Percentiles rank a stretch among this genome's conserved stretches.
Conservation (phyloP, 2,329 filamentous ascomycete species). For the Rhexocercosporidium sp. region DNA sequence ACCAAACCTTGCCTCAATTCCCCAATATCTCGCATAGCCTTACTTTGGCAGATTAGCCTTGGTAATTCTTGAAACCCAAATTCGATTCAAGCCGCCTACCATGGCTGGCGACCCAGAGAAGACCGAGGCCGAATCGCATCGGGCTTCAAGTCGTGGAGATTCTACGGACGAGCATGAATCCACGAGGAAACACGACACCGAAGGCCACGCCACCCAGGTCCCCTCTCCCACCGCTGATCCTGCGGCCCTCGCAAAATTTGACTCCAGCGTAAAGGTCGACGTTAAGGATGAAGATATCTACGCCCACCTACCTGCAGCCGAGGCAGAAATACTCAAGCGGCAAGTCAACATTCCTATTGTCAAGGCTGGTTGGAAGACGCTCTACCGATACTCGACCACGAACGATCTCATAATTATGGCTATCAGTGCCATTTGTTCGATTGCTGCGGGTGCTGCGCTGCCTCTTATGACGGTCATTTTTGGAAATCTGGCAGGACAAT, state of each 20-base stretch:
- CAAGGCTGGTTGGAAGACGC: constrained; percentile 67
- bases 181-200: constrained; percentile 32
- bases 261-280: constrained; percentile 42
- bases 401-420: constrained; percentile 57
- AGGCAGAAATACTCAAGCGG: constrained; percentile 68
- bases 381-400: constrained; percentile 59
- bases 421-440: constrained; percentile 57
- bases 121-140: constrained; percentile 21
- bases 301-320: constrained; percentile 66
- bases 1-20: background rate
- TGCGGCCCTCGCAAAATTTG: constrained; percentile 58
- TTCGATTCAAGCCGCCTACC: constrained; percentile 26
- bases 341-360: constrained; percentile 71
- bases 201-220: constrained; percentile 55
- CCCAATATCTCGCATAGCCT: background rate
- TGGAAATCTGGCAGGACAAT: constrained; percentile 74
- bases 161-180: constrained; percentile 26
- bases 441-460: constrained; percentile 63
- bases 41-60: background rate
- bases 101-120: constrained; percentile 42
- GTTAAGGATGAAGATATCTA: constrained; percentile 56
- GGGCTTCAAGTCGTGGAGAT: constrained; percentile 33
- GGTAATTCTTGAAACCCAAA: background rate
- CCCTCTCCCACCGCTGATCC: constrained; percentile 64
- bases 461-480: constrained; percentile 70